Evolutionary conservation across 2,329 filamentous ascomycete genomes (phyloP).

Genomic region (Dactylellina haptotyla): DNA sequence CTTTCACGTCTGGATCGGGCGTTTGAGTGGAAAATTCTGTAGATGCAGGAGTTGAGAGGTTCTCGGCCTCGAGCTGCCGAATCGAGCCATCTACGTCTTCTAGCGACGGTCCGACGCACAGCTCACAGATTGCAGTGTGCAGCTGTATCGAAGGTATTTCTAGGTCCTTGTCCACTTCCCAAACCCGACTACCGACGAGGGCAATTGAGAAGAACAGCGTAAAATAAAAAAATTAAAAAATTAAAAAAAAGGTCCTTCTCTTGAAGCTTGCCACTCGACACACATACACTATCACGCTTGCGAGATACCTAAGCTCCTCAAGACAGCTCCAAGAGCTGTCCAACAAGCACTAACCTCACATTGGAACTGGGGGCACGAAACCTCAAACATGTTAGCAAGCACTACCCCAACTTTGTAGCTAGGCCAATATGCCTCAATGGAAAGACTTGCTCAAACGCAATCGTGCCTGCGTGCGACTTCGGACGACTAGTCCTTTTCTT

Average conservation of each 20-base stretch:
- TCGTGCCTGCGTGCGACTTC: slow-evolving; percentile 9
- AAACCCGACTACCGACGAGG: not conserved
- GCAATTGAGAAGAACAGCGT: not conserved
- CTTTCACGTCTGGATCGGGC: slow-evolving; percentile 37
- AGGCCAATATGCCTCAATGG: slow-evolving; percentile 12
- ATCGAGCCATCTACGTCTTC: slow-evolving; percentile 28
- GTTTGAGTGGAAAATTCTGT: slow-evolving; percentile 38
- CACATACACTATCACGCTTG: too few relatives aligned
- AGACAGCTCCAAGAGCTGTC: slow-evolving; percentile 25
- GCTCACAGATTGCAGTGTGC: too few relatives aligned
- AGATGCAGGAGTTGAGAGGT: slow-evolving; percentile 53
- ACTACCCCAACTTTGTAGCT: too few relatives aligned
- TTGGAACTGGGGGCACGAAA: too few relatives aligned
- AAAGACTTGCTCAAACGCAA: too few relatives aligned
- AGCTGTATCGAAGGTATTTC: too few relatives aligned
- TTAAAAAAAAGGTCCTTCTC: too few relatives aligned
- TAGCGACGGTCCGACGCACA: slow-evolving; percentile 38
- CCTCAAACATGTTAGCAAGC: not conserved
- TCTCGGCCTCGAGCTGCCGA: slow-evolving; percentile 53
- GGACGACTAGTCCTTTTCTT: slow-evolving; percentile 28
- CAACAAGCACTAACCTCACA: too few relatives aligned
- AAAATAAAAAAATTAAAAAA: not conserved
- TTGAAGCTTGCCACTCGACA: too few relatives aligned
- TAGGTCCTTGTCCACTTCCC: too few relatives aligned
- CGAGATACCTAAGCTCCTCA: too few relatives aligned